Evolutionary conservation across 2,329 filamentous ascomycete species (phyloP), one percentile per base, ranked within the genome.

Genomic region (Trichoderma brevicompactum): DNA sequence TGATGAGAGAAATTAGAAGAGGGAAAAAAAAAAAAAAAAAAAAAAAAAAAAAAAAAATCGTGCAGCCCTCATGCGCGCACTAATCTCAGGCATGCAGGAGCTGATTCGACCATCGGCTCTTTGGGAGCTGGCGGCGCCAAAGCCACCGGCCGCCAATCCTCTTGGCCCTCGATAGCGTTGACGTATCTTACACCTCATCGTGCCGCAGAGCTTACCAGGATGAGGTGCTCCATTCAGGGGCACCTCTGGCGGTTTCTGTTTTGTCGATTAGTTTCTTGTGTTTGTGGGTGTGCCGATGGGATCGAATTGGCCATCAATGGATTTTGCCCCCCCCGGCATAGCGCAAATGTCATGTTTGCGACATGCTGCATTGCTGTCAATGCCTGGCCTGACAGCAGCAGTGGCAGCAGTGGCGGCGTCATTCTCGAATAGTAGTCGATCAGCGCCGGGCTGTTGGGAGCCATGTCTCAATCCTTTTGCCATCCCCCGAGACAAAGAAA

Each of bases 161-260:
- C 32, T 46, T 41, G 54, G 28, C 44, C 41, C 40, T 54, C 23
- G 38, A 41, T 36, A 19, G 41, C 44, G 50, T 64, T 64, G 60
- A 63, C 60, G 60, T 63, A 54, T 52, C 46, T 54, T 46, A 38
- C 60, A 63, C 60, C 60, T 63, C 60, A 63, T 63, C 60, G 41
- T 55, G 60, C 50, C 41, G 52, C 19, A 2, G 7, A 36, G 23
- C 40, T 44, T 34, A 23, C 46, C 23, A 28, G 59, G 48, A 28
- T 49, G 23, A 13, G 56, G 44, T 50, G 44, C 38, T 17, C 48
- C n/a, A 15, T 34, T 52, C 48, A 61, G 58, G 59, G 59, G 48
- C 23, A 28, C 23, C 23, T 3, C 23, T 28, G 23, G 23, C 23
- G 23, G 23, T 28, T 28, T 17, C 46, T 52, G 13, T 13, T 41